These are phyloP conservation scores for Irpex sp. DNA, from an alignment of 1,284 basidiomycete species.

Conservation along the genomic window DNA sequence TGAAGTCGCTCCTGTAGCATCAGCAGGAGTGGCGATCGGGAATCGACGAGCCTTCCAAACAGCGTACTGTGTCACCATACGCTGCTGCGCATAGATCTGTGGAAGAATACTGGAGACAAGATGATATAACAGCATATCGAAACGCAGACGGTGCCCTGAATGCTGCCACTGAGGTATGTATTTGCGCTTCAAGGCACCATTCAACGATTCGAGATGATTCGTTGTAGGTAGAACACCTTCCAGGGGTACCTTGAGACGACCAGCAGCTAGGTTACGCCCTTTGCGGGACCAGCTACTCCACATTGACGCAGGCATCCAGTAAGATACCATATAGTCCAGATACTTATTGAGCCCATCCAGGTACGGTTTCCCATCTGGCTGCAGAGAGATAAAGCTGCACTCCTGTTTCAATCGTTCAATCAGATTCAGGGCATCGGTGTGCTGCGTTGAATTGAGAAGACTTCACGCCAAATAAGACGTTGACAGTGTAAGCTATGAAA, in stretches of 20 bases:
- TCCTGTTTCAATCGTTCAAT: not conserved
- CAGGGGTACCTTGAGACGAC: too few relatives aligned
- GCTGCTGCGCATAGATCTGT: not conserved
- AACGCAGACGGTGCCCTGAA: conserved; percentile 17
- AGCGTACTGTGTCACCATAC: not conserved
- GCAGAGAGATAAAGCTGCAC: not conserved
- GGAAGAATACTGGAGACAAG: conserved; percentile 1
- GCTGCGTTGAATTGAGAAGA: not conserved
- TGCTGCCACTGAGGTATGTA: conserved; percentile 23
- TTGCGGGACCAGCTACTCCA: conserved; percentile 4
- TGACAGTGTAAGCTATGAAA: too few relatives aligned
- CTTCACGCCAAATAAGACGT: not conserved
- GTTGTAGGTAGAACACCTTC: too few relatives aligned
- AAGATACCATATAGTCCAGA: not conserved
- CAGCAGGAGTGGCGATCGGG: not conserved
- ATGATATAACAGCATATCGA: not conserved
- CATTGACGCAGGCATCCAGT: too few relatives aligned
- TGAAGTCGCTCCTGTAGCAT: not conserved
- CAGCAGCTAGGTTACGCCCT: conserved; percentile 11
- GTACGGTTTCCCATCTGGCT: not conserved
- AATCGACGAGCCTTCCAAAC: not conserved
- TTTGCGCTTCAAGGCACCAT: conserved; percentile 29
- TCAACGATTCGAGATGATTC: conserved; percentile 5
- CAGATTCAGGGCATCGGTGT: not conserved
- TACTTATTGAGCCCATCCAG: not conserved